Conservation (phyloP, 192 early-diverging fungal genomes). For the Spizellomyces sp. region DNA sequence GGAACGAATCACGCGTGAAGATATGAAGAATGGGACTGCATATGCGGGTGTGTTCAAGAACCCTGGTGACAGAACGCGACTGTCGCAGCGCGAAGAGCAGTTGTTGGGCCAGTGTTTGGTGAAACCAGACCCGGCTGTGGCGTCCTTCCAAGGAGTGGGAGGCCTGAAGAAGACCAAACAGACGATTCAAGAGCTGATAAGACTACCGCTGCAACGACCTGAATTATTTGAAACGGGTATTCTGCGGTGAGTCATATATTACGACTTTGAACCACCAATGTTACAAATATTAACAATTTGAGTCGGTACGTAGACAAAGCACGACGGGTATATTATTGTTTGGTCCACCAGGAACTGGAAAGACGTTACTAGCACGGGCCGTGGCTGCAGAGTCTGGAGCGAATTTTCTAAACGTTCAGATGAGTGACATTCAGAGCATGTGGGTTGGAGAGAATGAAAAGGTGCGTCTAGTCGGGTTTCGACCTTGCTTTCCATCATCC, state of each 20-base stretch:
- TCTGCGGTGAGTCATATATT: background rate
- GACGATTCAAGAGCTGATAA: constrained; percentile 43
- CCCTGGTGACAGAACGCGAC: constrained; percentile 4
- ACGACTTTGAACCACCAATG: no score
- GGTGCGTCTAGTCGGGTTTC: constrained; percentile 14
- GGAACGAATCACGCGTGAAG: background rate
- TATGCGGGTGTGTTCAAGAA: constrained; percentile 3
- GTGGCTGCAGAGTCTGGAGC: constrained; percentile 78
- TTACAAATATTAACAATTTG: no score
- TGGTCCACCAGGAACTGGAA: constrained; percentile 91
- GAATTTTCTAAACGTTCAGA: constrained; percentile 80
- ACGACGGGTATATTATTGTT: constrained; percentile 53
- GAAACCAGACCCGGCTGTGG: background rate
- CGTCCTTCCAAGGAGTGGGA: constrained; percentile 13
- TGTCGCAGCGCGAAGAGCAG: background rate
- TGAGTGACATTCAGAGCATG: constrained; percentile 91
- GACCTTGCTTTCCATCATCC: constrained; percentile 65
- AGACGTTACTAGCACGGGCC: constrained; percentile 85
- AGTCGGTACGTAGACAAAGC: constrained; percentile 42
- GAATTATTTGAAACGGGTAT: constrained; percentile 43
- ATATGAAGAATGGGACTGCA: background rate
- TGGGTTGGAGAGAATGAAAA: constrained; percentile 97
- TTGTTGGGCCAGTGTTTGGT: constrained; percentile 16
- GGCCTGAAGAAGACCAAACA: constrained; percentile 31
- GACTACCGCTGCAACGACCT: constrained; percentile 37